A percentile compares a stretch with the other conserved stretches of the same genome.
Evolutionary conservation across 2,329 filamentous ascomycete genomes (phyloP).

Genomic region (Nannizziopsis barbatae): DNA sequence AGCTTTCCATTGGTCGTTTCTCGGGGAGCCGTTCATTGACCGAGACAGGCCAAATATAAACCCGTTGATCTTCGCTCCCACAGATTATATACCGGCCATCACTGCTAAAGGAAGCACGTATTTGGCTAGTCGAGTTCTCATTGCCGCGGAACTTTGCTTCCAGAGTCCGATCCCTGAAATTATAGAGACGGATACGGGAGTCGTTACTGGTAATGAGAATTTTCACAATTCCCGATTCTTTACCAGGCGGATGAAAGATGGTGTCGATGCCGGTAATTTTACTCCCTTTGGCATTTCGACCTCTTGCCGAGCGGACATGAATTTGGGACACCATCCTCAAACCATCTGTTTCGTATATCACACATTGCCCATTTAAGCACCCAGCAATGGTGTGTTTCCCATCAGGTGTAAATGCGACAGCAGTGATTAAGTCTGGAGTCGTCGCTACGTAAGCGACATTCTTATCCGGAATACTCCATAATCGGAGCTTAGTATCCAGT

Average conservation of each 20-base stretch:
- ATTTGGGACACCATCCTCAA: slow-evolving; percentile 75
- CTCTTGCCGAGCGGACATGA: slow-evolving; percentile 82
- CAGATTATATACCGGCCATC: slow-evolving; percentile 79
- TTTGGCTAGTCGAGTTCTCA: slow-evolving; percentile 81
- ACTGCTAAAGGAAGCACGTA: slow-evolving; percentile 78
- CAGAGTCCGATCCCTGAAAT: slow-evolving; percentile 68
- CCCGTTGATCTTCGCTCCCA: slow-evolving; percentile 80
- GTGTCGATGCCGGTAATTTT: slow-evolving; percentile 94
- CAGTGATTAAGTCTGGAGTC: slow-evolving; percentile 78
- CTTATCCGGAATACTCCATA: slow-evolving; percentile 98
- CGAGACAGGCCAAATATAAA: slow-evolving; percentile 78
- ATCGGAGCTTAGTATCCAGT: slow-evolving; percentile 70
- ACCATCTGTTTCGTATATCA: slow-evolving; percentile 88
- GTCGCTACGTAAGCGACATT: slow-evolving; percentile 72
- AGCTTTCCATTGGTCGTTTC: slow-evolving; percentile 74
- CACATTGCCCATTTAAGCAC: slow-evolving; percentile 69
- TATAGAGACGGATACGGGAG: slow-evolving; percentile 81
- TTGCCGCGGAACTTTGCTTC: slow-evolving; percentile 87
- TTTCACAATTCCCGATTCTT: slow-evolving; percentile 58
- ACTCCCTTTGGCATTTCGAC: slow-evolving; percentile 89
- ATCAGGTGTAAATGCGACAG: slow-evolving; percentile 86
- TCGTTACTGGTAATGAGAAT: slow-evolving; percentile 90
- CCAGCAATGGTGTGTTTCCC: slow-evolving; percentile 84
- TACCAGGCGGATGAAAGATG: slow-evolving; percentile 47
- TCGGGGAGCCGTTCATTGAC: slow-evolving; percentile 57